Evolutionary conservation across 192 early-diverging fungal species (phyloP).

Genomic region (Coemansia nantahalensis): DNA sequence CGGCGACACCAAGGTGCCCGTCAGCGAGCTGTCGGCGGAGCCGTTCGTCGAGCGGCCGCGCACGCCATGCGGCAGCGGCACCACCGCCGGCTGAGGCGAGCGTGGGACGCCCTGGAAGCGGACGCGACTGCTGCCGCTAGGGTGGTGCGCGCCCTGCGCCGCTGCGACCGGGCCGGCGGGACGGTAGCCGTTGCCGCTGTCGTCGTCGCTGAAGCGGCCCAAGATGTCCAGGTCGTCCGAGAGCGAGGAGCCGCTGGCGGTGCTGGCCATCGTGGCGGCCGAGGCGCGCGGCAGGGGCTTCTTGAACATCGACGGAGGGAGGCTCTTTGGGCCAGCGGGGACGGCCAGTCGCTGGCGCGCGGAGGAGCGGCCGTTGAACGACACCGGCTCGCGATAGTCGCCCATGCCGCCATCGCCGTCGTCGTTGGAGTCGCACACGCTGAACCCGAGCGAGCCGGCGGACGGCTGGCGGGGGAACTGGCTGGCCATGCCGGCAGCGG

Average conservation of each 20-base stretch:
- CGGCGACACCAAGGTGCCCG: slow-evolving; percentile 41
- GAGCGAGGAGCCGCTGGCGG: slow-evolving; percentile 17
- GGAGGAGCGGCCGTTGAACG: slow-evolving; percentile 15
- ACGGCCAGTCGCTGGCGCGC: background rate
- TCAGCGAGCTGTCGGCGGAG: slow-evolving; percentile 51
- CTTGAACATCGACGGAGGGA: slow-evolving; percentile 10
- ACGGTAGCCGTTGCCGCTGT: background rate
- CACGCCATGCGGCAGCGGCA: slow-evolving; percentile 14
- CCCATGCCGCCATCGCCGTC: slow-evolving; percentile 47
- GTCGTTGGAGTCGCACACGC: slow-evolving; percentile 11
- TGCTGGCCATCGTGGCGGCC: slow-evolving; percentile 7
- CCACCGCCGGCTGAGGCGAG: slow-evolving; percentile 5
- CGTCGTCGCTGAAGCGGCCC: slow-evolving; percentile 47
- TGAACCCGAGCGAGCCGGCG: slow-evolving; percentile 36
- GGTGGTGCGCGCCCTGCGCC: too few relatives aligned
- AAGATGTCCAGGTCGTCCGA: slow-evolving; percentile 26
- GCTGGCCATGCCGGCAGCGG: slow-evolving; percentile 27
- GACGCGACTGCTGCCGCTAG: slow-evolving; percentile 16
- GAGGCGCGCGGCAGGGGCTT: background rate
- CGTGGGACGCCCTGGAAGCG: slow-evolving; percentile 18
- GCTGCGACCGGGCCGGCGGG: background rate
- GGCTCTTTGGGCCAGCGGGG: slow-evolving; percentile 18
- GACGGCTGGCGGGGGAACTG: slow-evolving; percentile 41
- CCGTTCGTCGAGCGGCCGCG: slow-evolving; percentile 16
- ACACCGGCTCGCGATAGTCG: slow-evolving; percentile 37